These are phyloP conservation scores for Cladosporium halotolerans DNA, from an alignment of 2,329 filamentous ascomycete species.

Conservation along the genomic window DNA sequence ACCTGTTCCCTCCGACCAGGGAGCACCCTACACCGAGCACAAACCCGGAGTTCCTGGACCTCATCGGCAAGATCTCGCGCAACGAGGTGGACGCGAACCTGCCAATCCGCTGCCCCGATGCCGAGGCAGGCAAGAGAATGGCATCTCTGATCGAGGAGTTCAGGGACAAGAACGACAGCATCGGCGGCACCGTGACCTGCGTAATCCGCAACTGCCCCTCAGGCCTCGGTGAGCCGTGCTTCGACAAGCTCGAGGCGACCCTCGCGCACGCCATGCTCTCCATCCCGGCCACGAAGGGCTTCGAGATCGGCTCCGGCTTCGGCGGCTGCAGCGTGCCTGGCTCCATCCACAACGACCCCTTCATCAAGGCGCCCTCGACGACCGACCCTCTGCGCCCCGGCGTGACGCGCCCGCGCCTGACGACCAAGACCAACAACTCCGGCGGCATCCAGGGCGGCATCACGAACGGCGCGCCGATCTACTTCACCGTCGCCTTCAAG, in stretches of 20 bases:
- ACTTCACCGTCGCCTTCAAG: constrained; percentile 94
- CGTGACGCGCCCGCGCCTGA: constrained; percentile 55
- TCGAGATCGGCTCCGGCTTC: constrained; percentile 93
- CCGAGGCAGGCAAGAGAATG: constrained; percentile 62
- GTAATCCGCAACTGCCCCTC: constrained; percentile 80
- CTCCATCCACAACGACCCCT: constrained; percentile 87
- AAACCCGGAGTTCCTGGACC: constrained; percentile 70
- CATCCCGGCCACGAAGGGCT: constrained; percentile 92
- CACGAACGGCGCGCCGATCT: constrained; percentile 86
- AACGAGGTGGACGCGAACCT: constrained; percentile 72
- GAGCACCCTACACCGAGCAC: constrained; percentile 62
- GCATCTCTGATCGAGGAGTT: constrained; percentile 70
- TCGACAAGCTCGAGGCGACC: constrained; percentile 90
- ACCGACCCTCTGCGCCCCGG: constrained; percentile 32
- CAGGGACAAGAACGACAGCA: constrained; percentile 75
- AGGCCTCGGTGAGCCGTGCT: constrained; percentile 86
- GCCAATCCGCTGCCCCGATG: constrained; percentile 81
- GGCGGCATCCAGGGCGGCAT: constrained; percentile 95
- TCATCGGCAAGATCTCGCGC: constrained; percentile 68
- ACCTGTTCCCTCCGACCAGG: constrained; percentile 67
- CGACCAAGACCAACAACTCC: constrained; percentile 89
- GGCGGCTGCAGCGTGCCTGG: constrained; percentile 78
- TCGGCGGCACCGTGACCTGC: constrained; percentile 90
- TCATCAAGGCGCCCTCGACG: constrained; percentile 53
- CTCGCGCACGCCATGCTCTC: constrained; percentile 91